Conservation (phyloP, 257 asterid species). For the Paulownia fortunei region DNA sequence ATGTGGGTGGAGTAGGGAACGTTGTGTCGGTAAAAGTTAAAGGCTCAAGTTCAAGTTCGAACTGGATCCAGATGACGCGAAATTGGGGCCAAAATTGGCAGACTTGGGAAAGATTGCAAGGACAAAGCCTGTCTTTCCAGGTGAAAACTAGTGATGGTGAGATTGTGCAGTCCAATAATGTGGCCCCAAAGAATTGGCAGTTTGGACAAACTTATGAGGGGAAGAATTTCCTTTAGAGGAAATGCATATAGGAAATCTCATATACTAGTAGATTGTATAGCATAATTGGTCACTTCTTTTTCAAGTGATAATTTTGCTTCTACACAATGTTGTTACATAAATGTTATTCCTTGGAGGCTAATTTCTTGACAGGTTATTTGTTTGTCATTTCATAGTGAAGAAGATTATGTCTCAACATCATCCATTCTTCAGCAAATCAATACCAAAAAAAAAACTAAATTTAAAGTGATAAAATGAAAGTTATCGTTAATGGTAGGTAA, state of each 20-base stretch:
- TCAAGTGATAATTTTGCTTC: too few relatives aligned
- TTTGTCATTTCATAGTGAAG: too few relatives aligned
- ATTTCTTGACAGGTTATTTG: too few relatives aligned
- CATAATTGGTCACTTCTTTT: too few relatives aligned
- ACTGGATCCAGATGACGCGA: slow-evolving; percentile 37
- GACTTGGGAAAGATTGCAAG: not conserved
- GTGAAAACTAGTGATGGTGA: slow-evolving; percentile 36
- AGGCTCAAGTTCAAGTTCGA: slow-evolving; percentile 20
- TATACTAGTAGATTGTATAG: too few relatives aligned
- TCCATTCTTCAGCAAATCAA: too few relatives aligned
- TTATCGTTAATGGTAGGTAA: too few relatives aligned
- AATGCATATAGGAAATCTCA: not conserved
- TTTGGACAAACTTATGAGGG: slow-evolving; percentile 30
- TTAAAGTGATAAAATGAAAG: too few relatives aligned
- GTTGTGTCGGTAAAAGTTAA: slow-evolving; percentile 33
- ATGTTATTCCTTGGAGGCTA: too few relatives aligned
- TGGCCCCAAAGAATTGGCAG: slow-evolving; percentile 35
- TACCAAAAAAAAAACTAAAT: too few relatives aligned
- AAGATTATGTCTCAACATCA: too few relatives aligned
- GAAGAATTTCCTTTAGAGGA: slow-evolving; percentile 2
- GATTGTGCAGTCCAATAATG: slow-evolving; percentile 15
- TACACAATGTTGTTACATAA: too few relatives aligned
- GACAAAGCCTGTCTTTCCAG: slow-evolving; percentile 31
- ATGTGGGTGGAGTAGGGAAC: slow-evolving; percentile 57
- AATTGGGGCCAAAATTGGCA: slow-evolving; percentile 61